Evolutionary conservation across 495 filamentous ascomycete species (phyloP).

Genomic region (Hyaloscypha variabilis): DNA sequence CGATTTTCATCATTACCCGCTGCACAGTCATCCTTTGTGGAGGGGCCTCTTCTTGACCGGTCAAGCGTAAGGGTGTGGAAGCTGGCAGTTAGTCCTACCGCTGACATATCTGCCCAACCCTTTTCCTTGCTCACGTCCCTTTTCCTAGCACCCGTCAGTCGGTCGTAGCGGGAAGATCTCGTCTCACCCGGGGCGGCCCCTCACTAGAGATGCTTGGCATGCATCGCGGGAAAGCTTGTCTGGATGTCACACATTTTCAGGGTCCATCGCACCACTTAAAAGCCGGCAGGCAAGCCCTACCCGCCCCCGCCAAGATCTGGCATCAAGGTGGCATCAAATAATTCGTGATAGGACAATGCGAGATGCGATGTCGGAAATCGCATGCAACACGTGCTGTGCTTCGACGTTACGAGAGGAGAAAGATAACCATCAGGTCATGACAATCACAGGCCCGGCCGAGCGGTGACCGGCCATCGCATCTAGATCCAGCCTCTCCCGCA

Average conservation of each 20-base stretch:
- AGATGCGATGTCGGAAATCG: neutral
- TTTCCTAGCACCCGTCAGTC: neutral
- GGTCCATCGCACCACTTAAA: neutral
- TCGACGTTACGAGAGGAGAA: neutral
- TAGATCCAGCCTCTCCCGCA: neutral
- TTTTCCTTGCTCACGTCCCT: too few species aligned
- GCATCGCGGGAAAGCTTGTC: neutral
- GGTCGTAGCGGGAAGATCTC: neutral
- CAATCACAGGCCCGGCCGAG: neutral
- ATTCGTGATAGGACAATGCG: neutral
- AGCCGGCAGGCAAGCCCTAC: neutral
- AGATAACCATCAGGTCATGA: neutral
- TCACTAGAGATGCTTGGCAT: neutral
- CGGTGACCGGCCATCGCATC: neutral
- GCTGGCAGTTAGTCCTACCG: neutral
- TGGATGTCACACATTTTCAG: neutral
- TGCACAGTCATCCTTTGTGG: too few species aligned
- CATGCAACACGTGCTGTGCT: neutral
- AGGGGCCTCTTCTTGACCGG: neutral
- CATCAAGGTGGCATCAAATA: neutral
- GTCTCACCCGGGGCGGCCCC: neutral
- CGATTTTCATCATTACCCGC: too few species aligned
- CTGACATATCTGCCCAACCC: too few species aligned
- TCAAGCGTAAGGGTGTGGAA: neutral
- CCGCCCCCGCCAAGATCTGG: neutral